phyloP scores from a whole-genome alignment of 257 asterid species.

The Gentiana dahurica region DNA sequence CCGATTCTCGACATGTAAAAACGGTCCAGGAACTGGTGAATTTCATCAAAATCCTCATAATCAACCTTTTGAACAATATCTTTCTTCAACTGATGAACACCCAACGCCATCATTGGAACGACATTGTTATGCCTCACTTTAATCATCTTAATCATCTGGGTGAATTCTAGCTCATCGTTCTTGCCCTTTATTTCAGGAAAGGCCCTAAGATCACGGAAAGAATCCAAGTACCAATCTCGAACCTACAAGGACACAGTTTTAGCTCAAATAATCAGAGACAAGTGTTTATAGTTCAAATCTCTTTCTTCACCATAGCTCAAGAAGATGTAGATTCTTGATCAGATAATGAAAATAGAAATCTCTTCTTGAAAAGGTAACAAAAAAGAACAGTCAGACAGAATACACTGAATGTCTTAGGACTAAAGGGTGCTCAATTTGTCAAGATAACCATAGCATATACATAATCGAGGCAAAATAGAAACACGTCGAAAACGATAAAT shows the following conservation, averaged over 20 bases:
- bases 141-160: constrained; percentile 76
- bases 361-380: too few species aligned
- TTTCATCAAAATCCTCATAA: constrained; percentile 57
- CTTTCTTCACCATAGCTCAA: too few species aligned
- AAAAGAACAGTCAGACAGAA: too few species aligned
- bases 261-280: background rate
- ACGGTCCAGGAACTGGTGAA: constrained; percentile 81
- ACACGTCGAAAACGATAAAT: too few species aligned
- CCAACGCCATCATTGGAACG: constrained; percentile 96
- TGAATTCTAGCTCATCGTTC: constrained; percentile 61
- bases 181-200: constrained; percentile 57
- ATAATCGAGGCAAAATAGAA: too few species aligned
- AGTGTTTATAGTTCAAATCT: background rate
- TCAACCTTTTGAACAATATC: constrained; percentile 44
- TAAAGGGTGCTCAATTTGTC: too few species aligned
- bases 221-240: constrained; percentile 92
- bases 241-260: constrained; percentile 15
- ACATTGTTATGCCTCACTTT: constrained; percentile 96
- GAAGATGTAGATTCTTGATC: too few species aligned
- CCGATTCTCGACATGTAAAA: constrained; percentile 94
- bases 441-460: too few species aligned
- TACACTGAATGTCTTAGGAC: too few species aligned
- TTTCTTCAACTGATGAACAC: constrained; percentile 87
- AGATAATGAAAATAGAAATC: too few species aligned
- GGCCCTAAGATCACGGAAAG: constrained; percentile 83